Evolutionary conservation across 768 basidiomycete genomes (phyloP), one percentile per base, ranked within the genome.

Genomic region (Mycena leptocephala): DNA sequence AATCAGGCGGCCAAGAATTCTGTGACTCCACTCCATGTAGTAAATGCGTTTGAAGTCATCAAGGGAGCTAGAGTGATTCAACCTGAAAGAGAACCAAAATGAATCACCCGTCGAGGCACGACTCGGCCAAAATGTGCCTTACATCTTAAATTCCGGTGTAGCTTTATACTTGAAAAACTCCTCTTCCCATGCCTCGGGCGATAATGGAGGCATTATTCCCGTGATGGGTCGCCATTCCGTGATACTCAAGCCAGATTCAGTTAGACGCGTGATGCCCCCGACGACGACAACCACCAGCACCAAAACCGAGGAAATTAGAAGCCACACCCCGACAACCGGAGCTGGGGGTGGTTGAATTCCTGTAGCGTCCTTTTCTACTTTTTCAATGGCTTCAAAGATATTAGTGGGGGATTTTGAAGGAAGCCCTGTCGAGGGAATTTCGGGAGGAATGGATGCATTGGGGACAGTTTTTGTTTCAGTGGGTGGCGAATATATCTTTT

Each of bases 11-110:
- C 98, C 98, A 65, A 99, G 92, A 67, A 98, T 86, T 53, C 98
- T 95, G 85, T 99, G 98, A 7, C 92, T 92, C 96, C 97, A 99
- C 90, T 99, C 98, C 98, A 97, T 97, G 86, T 94, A 95, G 85
- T 97, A 99, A 74, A 99, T 99, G 75, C 91, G 90, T 85, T 99
- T 99, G 89, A 99, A 99, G 81, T 99, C 95, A 33, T 93, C 89
- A 70, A 99, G 85, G 35, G 93, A 92, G 70, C 98, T 97, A 13
- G 93, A 92, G 74, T 96, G 94, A 83, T 99, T 99, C 76, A 97
- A 86, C 81, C 97, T 99, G 81, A 9, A 51, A 55, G 35, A 69
- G n/a, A 62, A 65, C 14, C 8, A 77, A 74, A 63, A 41, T 53
- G 33, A 58, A 71, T n/a, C 8, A 39, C 10, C 43, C 20, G 68